Evolutionary conservation across 176 grass and related monocot species (phyloP).

Genomic region (Puya raimondii): DNA sequence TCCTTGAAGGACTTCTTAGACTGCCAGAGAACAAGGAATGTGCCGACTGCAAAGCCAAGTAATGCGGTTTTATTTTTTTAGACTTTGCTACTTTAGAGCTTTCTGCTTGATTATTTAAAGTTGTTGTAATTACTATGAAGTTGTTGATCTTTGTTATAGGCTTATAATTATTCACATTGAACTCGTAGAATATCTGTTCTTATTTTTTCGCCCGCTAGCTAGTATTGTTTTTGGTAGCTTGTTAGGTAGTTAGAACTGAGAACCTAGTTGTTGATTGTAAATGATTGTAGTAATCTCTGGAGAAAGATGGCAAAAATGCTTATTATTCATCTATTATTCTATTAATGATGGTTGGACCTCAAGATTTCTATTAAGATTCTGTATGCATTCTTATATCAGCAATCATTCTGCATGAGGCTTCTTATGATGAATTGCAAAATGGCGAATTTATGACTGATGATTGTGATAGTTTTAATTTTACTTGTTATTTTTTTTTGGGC

Average conservation of each 20-base stretch:
- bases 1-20: slow-evolving; percentile 70
- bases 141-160: background rate
- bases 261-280: background rate
- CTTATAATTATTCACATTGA: background rate
- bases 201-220: background rate
- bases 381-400: background rate
- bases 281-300: background rate
- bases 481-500: background rate
- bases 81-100: background rate
- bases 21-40: slow-evolving; percentile 89
- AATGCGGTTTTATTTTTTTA: slow-evolving; percentile 22
- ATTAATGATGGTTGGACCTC: background rate
- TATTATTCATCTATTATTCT: background rate
- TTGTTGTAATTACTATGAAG: too few relatives aligned
- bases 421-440: too few relatives aligned
- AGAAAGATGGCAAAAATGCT: background rate
- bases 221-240: background rate
- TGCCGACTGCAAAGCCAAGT: slow-evolving; percentile 96
- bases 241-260: background rate
- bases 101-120: background rate
- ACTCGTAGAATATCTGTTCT: background rate
- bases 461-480: background rate
- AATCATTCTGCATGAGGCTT: background rate
- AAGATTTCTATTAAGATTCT: background rate
- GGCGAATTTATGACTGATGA: background rate